Base-by-base conservation (phyloP, 2,329 filamentous ascomycete species). In the Coleophoma crateriformis region DNA sequence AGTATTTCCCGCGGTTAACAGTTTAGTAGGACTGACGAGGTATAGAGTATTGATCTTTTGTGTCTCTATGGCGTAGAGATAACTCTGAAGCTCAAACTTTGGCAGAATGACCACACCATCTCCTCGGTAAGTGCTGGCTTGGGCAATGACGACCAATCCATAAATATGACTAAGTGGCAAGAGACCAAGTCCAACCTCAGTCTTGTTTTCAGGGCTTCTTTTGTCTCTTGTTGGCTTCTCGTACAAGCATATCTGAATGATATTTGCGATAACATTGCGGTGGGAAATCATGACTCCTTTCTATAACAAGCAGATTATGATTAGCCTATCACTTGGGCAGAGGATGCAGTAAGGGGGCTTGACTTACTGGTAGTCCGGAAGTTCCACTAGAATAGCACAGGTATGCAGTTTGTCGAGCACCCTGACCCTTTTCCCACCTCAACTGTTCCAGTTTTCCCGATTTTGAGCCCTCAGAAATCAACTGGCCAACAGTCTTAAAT, bases 261-360 rank as follows among this genome's bases (percentile, higher is more conserved):
- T 77, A 61, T 91, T 92, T 47, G 87, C 79, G 44, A 92, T 91
- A 40, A 91, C 84, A 56, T 92, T 92, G 35, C 71, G 71, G 63
- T 92, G 88, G 3, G 86, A 87, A 51, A 92, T 87, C 83, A 88
- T 90, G 47, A 91, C 88, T 41, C 87, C 88, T 84, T 90, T 90
- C 81, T 87, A 50, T n/a, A 10, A 39, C 35, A 27, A 35, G 17
- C 32, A 4, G 2, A 22, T 40, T 35, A 7, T n/a, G 35, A n/a
- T 42, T 33, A 13, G 15, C 40, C 37, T 3, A 39, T 50, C 12
- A 7, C 4, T 37, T 32, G 22, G 2, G 14, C 15, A 19, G 34
- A 17, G 14, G 5, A 7, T 2, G 35, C 35, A 38, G 8, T 27
- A 27, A 27, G 27, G 27, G 39, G 13, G 38, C 4, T 14, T 17